Base-by-base conservation (phyloP, 2,329 filamentous ascomycete genomes). In the Pseudogymnoascus sp. region DNA sequence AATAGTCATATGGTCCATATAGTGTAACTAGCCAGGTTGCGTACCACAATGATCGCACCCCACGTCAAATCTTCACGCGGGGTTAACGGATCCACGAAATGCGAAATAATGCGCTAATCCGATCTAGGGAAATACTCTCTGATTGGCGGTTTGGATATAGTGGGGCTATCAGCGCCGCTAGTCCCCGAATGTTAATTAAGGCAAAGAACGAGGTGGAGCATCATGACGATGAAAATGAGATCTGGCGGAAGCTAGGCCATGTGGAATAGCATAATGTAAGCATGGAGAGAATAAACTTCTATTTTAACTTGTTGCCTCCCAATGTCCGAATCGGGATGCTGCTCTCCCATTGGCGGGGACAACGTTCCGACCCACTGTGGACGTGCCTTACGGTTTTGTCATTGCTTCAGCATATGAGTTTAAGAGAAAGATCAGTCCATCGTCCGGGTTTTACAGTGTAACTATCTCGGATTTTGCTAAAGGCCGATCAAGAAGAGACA, bases 391-490 rank as follows among this genome's bases (percentile, higher is more conserved):
- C 3, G 49, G 46, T 12, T 34, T 34, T 56, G 25, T 12, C 4
- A 56, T 56, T 18, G 28, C 49, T 56, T 34, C 49, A 56, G 25
- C 5, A 18, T 34, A 34, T 34, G 49, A 34, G 25, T 34, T 56
- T 18, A 18, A 34, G 25, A 34, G 11, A 31, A 18, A 34, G 25
- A 18, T 31, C 28, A 28, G 4, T 12, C 6, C 18, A 56, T 56
- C 25, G 3, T 18, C 25, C 49, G 49, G 49, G 12, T 18, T 56
- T 56, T 56, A 18, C n/a, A 34, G 4, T 18, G 49, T 31, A 56
- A 56, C 49, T 56, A 56, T 56, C 14, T 56, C 49, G 25, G 49
- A 18, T 56, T 56, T 56, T 56, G 49, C 49, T 56, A 56, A 56
- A 56, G 49, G 9, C 49, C 49, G 49, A n/a, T 56, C 25, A 31